Evolutionary conservation across 2,329 filamentous ascomycete species (phyloP), one percentile per base, ranked within the genome.

Genomic region (Talaromyces sp.): DNA sequence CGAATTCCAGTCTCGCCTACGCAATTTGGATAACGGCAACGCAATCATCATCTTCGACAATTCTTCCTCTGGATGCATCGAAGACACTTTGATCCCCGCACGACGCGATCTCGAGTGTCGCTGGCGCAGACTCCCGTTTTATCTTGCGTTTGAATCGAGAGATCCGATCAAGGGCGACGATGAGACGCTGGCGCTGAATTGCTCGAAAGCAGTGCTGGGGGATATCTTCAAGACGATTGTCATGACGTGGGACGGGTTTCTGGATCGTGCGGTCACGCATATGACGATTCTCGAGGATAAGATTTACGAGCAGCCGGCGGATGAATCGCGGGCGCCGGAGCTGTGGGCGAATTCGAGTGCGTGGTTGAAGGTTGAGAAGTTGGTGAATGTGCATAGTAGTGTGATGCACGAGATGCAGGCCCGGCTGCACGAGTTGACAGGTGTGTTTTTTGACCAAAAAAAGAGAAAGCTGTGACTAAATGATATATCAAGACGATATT

Each of bases 1-100:
- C 67, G 17, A 69, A 74, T 14, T 67, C 67, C 56, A 72, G 77
- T 11, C 77, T 24, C 74, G 74, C 21, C 69, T 79, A 1, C 66
- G 76, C 21, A 74, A 72, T 1, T 73, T 81, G 4, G 81, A 83
- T 61, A 82, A 82, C 54, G 75, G 75, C 21, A 79, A 75, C 61
- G 80, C 79, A 0, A 79, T 83, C 59, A 81, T 84, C 58, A 70
- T 84, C 29, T 83, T 84, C 61, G 81, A 83, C 62, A 77, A 79
- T 54, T 79, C 79, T 0, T 75, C 80, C 29, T 78, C 78, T 1
- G 73, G 75, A 19, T 74, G 72, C 11, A 76, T 80, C 27, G 73
- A 79, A 41, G 79, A 83, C 63, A 83, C 80, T 1, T 63, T 83
- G 10, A 77, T 83, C 21, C 72, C 77, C 2, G 80, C 81, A 3